Conservation (phyloP, 73 alveolate genomes). For the Paramecium tetraurelia region DNA sequence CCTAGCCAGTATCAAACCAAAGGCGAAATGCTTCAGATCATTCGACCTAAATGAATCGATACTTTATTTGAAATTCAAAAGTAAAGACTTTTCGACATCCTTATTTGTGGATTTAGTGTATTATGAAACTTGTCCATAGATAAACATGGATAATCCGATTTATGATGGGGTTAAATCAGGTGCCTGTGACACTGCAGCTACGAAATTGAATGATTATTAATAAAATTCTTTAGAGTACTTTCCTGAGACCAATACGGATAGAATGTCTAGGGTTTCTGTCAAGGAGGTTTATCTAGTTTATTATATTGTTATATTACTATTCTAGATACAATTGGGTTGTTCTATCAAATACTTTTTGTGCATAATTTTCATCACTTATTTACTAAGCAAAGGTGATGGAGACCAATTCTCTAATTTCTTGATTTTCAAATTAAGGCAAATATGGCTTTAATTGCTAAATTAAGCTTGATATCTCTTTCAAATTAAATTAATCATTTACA, state of each 20-base stretch:
- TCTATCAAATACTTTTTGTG: slow-evolving; percentile 21
- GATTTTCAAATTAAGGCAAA: background rate
- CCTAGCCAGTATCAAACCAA: background rate
- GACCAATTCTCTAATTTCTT: background rate
- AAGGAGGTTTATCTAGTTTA: background rate
- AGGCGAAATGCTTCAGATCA: background rate
- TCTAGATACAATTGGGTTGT: background rate
- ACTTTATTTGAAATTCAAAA: background rate
- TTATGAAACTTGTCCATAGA: background rate
- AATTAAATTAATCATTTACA: background rate
- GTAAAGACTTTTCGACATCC: background rate
- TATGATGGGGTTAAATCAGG: background rate
- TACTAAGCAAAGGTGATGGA: background rate
- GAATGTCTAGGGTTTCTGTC: background rate
- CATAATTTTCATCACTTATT: background rate
- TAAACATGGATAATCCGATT: background rate
- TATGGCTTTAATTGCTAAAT: background rate
- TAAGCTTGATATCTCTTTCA: background rate
- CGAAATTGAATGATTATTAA: background rate
- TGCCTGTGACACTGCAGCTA: background rate
- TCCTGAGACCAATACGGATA: background rate
- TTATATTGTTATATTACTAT: background rate
- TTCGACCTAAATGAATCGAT: background rate
- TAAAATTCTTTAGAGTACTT: background rate
- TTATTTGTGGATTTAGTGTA: background rate